Conservation (phyloP, 352 stramenopile genomes). For the Aphanomyces invadans region DNA sequence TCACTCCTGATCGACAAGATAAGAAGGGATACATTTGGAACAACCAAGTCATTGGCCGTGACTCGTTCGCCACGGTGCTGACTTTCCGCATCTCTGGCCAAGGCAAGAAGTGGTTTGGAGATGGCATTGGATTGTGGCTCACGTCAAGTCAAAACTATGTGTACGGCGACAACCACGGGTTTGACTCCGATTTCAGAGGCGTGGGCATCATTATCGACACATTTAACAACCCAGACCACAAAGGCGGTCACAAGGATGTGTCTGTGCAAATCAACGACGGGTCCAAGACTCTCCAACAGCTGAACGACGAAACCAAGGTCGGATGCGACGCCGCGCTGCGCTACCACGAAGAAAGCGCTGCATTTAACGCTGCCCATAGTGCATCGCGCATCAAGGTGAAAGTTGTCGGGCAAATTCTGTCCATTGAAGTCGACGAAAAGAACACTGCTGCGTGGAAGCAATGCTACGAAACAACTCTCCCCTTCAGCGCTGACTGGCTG, state of each 20-base stretch:
- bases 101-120: constrained; percentile 76
- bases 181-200: constrained; percentile 65
- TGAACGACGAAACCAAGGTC: constrained; percentile 55
- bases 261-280: constrained; percentile 78
- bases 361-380: constrained; percentile 75
- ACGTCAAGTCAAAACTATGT: constrained; percentile 52
- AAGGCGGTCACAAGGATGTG: constrained; percentile 76
- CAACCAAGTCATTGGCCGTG: constrained; percentile 39
- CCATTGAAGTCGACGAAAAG: constrained; percentile 61
- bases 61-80: constrained; percentile 56
- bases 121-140: constrained; percentile 79
- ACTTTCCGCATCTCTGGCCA: constrained; percentile 78
- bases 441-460: constrained; percentile 49
- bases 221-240: constrained; percentile 78
- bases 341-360: constrained; percentile 68
- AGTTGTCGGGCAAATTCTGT: constrained; percentile 46
- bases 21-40: constrained; percentile 79
- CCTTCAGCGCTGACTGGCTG: constrained; percentile 62
- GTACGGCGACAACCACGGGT: constrained; percentile 63
- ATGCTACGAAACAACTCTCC: constrained; percentile 56
- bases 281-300: constrained; percentile 50
- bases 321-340: constrained; percentile 72
- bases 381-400: constrained; percentile 72
- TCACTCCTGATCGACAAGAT: constrained; percentile 84
- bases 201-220: constrained; percentile 78